phyloP scores from a whole-genome alignment of 2,329 filamentous ascomycete species.

The Colletotrichum horii region DNA sequence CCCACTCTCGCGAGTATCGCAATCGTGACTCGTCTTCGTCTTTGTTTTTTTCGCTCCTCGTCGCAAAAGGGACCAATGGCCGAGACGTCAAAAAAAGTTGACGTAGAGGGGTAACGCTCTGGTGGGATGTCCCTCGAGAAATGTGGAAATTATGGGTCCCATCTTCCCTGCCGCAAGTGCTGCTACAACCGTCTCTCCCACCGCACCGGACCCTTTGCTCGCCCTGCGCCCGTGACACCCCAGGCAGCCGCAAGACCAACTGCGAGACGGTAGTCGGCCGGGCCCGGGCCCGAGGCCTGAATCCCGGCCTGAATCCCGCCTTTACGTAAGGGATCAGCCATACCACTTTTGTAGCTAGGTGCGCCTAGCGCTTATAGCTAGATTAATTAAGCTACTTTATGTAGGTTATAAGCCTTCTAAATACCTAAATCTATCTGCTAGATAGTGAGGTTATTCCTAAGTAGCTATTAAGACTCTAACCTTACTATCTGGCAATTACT shows the following conservation, averaged over 20 bases:
- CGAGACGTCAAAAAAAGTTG: conserved; percentile 6
- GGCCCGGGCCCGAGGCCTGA: too few relatives aligned
- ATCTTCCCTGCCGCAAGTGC: conserved; percentile 7
- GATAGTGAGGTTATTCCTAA: too few relatives aligned
- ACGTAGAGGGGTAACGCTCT: conserved; percentile 21
- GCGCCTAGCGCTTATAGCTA: too few relatives aligned
- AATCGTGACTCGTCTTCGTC: background rate
- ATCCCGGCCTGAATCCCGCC: too few relatives aligned
- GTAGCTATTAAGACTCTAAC: too few relatives aligned
- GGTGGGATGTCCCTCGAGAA: conserved; percentile 13
- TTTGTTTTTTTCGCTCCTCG: background rate
- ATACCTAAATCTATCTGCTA: too few relatives aligned
- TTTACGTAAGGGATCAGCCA: too few relatives aligned
- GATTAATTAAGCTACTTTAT: too few relatives aligned
- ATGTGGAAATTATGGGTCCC: background rate
- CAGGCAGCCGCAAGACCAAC: background rate
- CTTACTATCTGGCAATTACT: too few relatives aligned
- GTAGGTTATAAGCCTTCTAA: too few relatives aligned
- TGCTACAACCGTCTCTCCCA: conserved; percentile 16
- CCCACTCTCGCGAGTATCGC: background rate
- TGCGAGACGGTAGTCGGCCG: too few relatives aligned
- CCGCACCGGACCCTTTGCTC: conserved; percentile 11
- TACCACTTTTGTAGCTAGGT: too few relatives aligned
- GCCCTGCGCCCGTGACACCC: conserved; percentile 10
- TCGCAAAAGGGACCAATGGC: background rate